Evolutionary conservation across 1,284 basidiomycete species (phyloP).

Genomic region (Leccinum fuscescens): DNA sequence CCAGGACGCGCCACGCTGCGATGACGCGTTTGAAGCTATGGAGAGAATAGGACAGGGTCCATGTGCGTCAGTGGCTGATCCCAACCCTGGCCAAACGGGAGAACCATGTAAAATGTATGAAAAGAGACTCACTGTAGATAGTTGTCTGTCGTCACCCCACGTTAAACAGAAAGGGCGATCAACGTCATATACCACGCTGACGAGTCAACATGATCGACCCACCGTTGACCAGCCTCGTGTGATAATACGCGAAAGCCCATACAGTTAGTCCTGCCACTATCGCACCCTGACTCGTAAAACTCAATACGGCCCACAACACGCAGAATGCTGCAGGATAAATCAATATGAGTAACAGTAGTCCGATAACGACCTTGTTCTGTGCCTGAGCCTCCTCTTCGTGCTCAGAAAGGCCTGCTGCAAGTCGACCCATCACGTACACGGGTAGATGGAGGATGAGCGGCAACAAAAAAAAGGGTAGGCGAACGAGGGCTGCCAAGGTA

Average conservation of each 20-base stretch:
- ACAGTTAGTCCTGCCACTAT: constrained; percentile 52
- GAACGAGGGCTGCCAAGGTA: constrained; percentile 64
- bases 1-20: constrained; percentile 86
- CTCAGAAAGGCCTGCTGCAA: constrained; percentile 73
- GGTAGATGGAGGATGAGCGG: constrained; percentile 83
- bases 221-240: constrained; percentile 76
- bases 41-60: constrained; percentile 11
- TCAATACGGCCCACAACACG: constrained; percentile 75
- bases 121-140: constrained; percentile 68
- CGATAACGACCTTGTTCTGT: constrained; percentile 88
- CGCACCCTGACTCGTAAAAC: constrained; percentile 60
- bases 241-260: constrained; percentile 79
- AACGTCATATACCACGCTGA: constrained; percentile 24
- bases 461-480: constrained; percentile 84
- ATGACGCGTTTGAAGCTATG: constrained; percentile 74
- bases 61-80: constrained; percentile 21
- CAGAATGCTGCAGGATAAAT: constrained; percentile 84
- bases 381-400: constrained; percentile 92
- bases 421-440: constrained; percentile 74
- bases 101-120: constrained; percentile 6
- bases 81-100: constrained; percentile 8
- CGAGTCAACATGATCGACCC: constrained; percentile 33
- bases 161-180: constrained; percentile 1
- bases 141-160: constrained; percentile 50
- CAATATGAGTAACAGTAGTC: constrained; percentile 69